These are phyloP conservation scores for Pisolithus microcarpus DNA, from an alignment of 768 basidiomycete species.

Conservation along the genomic window DNA sequence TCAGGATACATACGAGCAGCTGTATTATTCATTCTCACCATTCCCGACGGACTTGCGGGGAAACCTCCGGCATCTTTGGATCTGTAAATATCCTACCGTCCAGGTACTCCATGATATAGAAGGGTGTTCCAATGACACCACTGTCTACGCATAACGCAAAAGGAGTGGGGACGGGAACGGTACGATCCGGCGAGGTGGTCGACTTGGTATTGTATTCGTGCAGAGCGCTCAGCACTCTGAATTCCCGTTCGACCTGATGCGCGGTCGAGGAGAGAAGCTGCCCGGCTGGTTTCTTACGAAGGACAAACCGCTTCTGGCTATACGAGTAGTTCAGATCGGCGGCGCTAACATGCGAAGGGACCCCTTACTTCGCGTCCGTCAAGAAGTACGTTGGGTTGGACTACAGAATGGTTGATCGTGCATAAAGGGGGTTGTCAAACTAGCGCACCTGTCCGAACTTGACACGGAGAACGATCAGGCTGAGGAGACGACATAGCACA, in stretches of 20 bases:
- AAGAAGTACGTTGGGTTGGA: conserved; percentile 97
- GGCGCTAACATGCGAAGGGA: not conserved
- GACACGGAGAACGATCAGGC: conserved; percentile 1
- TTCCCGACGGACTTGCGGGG: conserved; percentile 54
- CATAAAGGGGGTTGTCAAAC: not conserved
- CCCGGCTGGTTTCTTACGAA: conserved; percentile 91
- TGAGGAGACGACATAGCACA: not conserved
- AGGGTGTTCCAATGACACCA: conserved; percentile 75
- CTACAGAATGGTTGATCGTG: conserved; percentile 31
- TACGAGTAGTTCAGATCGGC: not conserved
- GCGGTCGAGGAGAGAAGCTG: conserved; percentile 83
- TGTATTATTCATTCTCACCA: conserved; percentile 45
- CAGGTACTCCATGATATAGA: conserved; percentile 96
- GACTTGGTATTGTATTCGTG: conserved; percentile 60
- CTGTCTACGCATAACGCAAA: conserved; percentile 77
- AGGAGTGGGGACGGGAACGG: conserved; percentile 81
- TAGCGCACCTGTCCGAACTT: conserved; percentile 80
- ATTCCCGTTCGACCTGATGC: conserved; percentile 94
- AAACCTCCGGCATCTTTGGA: conserved; percentile 62
- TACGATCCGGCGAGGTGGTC: conserved; percentile 40
- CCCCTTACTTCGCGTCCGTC: conserved; percentile 60
- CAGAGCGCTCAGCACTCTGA: conserved; percentile 68
- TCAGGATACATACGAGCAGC: conserved; percentile 1
- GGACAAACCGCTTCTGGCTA: conserved; percentile 62
- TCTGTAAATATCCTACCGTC: conserved; percentile 94